A percentile compares a stretch with the other conserved stretches of the same genome.
These are phyloP conservation scores for Cadophora sp. DNA, from an alignment of 2,329 filamentous ascomycete genomes.

Conservation along the genomic window DNA sequence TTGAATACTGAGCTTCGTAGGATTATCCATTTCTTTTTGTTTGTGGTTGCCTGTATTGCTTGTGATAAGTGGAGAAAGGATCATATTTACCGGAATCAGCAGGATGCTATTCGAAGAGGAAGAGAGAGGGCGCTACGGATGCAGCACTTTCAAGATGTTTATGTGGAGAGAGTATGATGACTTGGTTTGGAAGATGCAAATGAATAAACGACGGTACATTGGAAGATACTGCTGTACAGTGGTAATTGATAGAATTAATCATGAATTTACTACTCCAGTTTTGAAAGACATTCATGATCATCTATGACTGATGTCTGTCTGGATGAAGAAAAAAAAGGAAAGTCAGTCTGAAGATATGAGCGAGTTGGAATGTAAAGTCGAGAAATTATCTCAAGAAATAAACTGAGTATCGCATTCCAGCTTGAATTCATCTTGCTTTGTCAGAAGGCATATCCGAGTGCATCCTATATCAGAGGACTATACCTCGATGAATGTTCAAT, in stretches of 20 bases:
- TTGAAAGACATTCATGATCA: too few species aligned
- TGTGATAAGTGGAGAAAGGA: slow-evolving; percentile 17
- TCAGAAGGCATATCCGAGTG: too few species aligned
- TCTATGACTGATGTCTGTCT: too few species aligned
- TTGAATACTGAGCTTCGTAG: neutral
- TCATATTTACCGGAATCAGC: slow-evolving; percentile 11
- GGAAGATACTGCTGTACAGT: neutral
- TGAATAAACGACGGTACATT: neutral
- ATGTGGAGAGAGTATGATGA: neutral
- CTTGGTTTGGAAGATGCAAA: neutral
- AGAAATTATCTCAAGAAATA: too few species aligned
- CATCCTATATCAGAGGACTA: too few species aligned
- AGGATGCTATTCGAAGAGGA: slow-evolving; percentile 14
- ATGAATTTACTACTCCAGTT: too few species aligned
- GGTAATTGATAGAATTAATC: neutral
- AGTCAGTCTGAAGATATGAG: too few species aligned
- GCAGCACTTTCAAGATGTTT: slow-evolving; percentile 13
- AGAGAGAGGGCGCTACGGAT: slow-evolving; percentile 15
- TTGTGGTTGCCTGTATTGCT: slow-evolving; percentile 15
- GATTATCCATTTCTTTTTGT: slow-evolving; percentile 13
- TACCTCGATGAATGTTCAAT: too few species aligned
- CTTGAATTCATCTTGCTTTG: too few species aligned
- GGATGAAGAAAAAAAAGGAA: too few species aligned
- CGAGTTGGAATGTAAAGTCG: too few species aligned
- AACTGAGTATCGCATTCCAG: too few species aligned